These are phyloP conservation scores for Saccharomycopsis guyanensis DNA, from an alignment of 805 yeast genomes.

Conservation along the genomic window DNA sequence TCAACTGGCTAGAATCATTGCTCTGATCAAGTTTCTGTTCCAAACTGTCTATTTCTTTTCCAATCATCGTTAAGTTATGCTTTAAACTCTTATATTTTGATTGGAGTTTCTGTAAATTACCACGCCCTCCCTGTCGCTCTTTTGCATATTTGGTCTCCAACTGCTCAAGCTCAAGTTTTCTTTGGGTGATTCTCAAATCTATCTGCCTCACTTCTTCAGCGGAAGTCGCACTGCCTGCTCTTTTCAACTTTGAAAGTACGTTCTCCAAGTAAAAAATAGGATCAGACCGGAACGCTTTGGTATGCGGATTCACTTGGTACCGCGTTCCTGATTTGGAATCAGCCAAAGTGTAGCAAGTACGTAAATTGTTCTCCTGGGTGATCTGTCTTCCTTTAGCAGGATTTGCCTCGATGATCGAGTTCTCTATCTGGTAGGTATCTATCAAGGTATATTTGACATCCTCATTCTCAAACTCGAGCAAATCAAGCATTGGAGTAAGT, in stretches of 20 bases:
- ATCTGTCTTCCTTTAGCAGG: slow-evolving; percentile 43
- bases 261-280: slow-evolving; percentile 39
- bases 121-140: not conserved
- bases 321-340: slow-evolving; percentile 38
- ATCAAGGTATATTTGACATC: slow-evolving; percentile 54
- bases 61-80: not conserved
- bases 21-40: slow-evolving; percentile 10
- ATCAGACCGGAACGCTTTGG: slow-evolving; percentile 43
- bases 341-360: slow-evolving; percentile 35
- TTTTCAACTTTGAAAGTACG: slow-evolving; percentile 18
- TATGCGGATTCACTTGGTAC: slow-evolving; percentile 29
- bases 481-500: slow-evolving; percentile 50
- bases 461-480: slow-evolving; percentile 46
- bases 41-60: slow-evolving; percentile 3
- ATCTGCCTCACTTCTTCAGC: slow-evolving; percentile 1
- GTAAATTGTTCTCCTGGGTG: slow-evolving; percentile 28
- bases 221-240: not conserved
- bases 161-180: slow-evolving; percentile 3
- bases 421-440: slow-evolving; percentile 55
- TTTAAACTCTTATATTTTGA: not conserved
- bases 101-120: not conserved
- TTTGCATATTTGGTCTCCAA: not conserved
- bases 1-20: slow-evolving; percentile 21
- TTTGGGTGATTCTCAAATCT: slow-evolving; percentile 2
- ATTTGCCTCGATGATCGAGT: slow-evolving; percentile 43